phyloP scores from a whole-genome alignment of 2,329 filamentous ascomycete species.

The Curvularia spicifera region DNA sequence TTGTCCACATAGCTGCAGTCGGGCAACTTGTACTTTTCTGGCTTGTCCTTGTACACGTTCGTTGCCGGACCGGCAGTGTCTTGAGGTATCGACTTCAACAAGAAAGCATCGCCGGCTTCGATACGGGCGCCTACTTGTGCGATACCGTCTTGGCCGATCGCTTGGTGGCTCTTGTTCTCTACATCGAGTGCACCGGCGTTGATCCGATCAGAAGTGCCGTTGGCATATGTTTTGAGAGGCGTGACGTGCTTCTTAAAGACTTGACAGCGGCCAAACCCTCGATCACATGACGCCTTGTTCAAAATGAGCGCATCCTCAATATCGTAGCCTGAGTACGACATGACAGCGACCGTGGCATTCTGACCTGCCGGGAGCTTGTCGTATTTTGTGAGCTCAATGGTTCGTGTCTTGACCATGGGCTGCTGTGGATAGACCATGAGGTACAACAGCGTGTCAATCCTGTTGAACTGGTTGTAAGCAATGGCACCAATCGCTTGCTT shows the following conservation, averaged over 20 bases:
- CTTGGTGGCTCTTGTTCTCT: constrained; percentile 66
- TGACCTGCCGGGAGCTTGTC: constrained; percentile 97
- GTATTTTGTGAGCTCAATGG: constrained; percentile 95
- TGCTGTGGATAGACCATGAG: constrained; percentile 97
- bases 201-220: constrained; percentile 70
- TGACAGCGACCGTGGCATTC: constrained; percentile 96
- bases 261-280: constrained; percentile 95
- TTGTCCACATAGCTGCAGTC: constrained; percentile 94
- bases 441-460: constrained; percentile 94
- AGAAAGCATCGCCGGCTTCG: constrained; percentile 79
- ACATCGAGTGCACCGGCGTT: constrained; percentile 46
- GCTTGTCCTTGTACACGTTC: constrained; percentile 69
- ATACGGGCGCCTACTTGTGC: constrained; percentile 85
- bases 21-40: constrained; percentile 79
- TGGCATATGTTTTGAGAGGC: constrained; percentile 86
- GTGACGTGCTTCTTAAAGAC: constrained; percentile 96
- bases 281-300: constrained; percentile 94
- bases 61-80: constrained; percentile 75
- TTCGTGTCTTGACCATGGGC: constrained; percentile 96
- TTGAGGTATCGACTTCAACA: constrained; percentile 86
- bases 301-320: constrained; percentile 97
- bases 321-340: constrained; percentile 99
- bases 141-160: constrained; percentile 84
- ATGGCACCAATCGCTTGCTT: constrained; percentile 99
- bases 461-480: constrained; percentile 95